Conservation (phyloP, 345 rosid species). For the Acer negundo region DNA sequence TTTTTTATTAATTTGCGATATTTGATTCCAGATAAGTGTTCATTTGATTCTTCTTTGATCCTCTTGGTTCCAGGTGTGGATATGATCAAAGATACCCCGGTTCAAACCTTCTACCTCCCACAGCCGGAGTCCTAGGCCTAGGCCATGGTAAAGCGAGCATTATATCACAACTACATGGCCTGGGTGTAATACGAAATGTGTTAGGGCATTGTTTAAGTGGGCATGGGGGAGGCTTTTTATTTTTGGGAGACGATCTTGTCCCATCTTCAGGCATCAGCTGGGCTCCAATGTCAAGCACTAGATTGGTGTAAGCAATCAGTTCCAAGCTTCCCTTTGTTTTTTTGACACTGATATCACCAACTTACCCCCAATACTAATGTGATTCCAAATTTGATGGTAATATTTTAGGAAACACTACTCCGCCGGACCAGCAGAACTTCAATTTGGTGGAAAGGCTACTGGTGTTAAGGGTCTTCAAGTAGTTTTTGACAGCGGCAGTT, state of each 20-base stretch:
- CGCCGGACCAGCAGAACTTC: constrained; percentile 72
- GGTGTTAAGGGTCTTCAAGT: constrained; percentile 56
- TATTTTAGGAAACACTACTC: constrained; percentile 64
- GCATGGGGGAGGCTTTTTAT: constrained; percentile 77
- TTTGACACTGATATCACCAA: background rate
- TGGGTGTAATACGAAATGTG: constrained; percentile 54
- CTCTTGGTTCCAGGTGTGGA: constrained; percentile 60
- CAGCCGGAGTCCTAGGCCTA: constrained; percentile 82
- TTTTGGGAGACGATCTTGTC: constrained; percentile 66
- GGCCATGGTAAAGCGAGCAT: constrained; percentile 75
- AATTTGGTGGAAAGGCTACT: constrained; percentile 51
- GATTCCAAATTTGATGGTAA: constrained; percentile 2
- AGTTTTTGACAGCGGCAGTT: constrained; percentile 89
- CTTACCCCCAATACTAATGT: background rate
- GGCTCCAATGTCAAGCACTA: constrained; percentile 48
- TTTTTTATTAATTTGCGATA: no score
- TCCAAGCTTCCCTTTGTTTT: constrained; percentile 1
- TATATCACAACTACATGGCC: constrained; percentile 52
- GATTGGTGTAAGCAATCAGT: constrained; percentile 43
- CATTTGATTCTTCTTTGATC: background rate
- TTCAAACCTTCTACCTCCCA: constrained; percentile 57
- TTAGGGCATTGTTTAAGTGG: constrained; percentile 83
- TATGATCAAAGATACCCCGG: constrained; percentile 61
- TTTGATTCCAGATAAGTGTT: background rate
- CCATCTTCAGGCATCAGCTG: constrained; percentile 66